Conservation (phyloP, 306 rosid species). For the Quercus suber region DNA sequence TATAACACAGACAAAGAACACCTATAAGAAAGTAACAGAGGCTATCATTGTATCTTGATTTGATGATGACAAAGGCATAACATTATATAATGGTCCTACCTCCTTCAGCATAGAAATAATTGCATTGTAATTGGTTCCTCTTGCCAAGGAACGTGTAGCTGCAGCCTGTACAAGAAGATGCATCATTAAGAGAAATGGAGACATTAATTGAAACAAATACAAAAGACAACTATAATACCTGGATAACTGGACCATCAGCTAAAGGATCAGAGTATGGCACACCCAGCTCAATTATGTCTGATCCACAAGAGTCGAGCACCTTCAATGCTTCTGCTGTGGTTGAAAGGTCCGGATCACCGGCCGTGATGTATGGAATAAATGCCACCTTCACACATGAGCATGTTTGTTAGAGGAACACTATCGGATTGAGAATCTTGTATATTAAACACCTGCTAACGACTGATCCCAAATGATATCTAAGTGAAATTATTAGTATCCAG, state of each 20-base stretch:
- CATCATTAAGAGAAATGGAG: slow-evolving; percentile 22
- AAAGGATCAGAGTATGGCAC: slow-evolving; percentile 95
- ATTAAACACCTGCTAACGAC: background rate
- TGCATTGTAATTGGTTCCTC: slow-evolving; percentile 67
- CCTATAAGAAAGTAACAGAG: background rate
- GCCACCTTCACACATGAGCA: slow-evolving; percentile 63
- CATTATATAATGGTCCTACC: slow-evolving; percentile 43
- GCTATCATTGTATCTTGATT: background rate
- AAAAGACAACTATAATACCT: slow-evolving; percentile 43
- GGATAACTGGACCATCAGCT: slow-evolving; percentile 99
- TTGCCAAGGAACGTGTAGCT: slow-evolving; percentile 81
- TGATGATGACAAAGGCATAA: slow-evolving; percentile 5
- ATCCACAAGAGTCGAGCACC: slow-evolving; percentile 79
- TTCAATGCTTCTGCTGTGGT: slow-evolving; percentile 88
- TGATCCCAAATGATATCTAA: background rate
- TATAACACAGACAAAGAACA: background rate
- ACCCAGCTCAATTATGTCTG: slow-evolving; percentile 91
- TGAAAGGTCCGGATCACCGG: slow-evolving; percentile 95
- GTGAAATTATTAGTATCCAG: background rate
- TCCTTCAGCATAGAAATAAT: slow-evolving; percentile 80
- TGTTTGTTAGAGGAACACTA: slow-evolving; percentile 21
- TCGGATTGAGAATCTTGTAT: background rate
- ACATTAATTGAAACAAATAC: slow-evolving; percentile 1
- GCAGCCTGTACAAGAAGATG: slow-evolving; percentile 69
- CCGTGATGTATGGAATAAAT: slow-evolving; percentile 81